Evolutionary conservation across 148 eudicot genomes (phyloP).

Genomic region (Fagopyrum esculentum): DNA sequence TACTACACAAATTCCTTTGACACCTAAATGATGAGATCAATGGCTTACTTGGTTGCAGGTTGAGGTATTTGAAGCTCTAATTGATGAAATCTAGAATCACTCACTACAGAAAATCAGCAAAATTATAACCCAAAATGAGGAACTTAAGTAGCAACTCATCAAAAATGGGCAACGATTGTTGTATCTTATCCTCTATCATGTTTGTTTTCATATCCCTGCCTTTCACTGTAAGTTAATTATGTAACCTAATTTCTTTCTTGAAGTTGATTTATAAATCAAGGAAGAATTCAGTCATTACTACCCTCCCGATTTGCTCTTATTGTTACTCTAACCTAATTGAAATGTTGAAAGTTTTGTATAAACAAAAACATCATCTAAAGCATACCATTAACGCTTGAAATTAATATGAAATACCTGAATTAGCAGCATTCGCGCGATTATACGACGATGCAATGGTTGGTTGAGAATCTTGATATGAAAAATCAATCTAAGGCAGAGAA

Average conservation of each 20-base stretch:
- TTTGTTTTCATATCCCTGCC: neutral
- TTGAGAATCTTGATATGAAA: no score
- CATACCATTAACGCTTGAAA: no score
- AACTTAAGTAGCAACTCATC: neutral
- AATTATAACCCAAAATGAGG: neutral
- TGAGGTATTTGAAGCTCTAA: conserved; percentile 8
- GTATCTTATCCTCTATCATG: neutral
- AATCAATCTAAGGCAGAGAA: no score
- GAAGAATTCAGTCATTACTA: neutral
- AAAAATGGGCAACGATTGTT: neutral
- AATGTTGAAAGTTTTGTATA: no score
- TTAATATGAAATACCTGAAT: no score
- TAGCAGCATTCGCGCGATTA: no score
- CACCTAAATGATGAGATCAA: neutral
- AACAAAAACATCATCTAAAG: no score
- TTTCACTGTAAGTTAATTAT: neutral
- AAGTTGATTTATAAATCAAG: neutral
- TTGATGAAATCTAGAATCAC: neutral
- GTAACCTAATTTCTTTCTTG: conserved; percentile 10
- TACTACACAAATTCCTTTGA: neutral
- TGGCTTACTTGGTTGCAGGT: conserved; percentile 3
- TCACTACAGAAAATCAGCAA: neutral
- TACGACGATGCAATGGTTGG: no score
- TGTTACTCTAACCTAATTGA: neutral
- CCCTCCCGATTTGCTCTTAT: neutral